phyloP scores from a whole-genome alignment of 1,284 basidiomycete species.

The Cryptococcus sp. region DNA sequence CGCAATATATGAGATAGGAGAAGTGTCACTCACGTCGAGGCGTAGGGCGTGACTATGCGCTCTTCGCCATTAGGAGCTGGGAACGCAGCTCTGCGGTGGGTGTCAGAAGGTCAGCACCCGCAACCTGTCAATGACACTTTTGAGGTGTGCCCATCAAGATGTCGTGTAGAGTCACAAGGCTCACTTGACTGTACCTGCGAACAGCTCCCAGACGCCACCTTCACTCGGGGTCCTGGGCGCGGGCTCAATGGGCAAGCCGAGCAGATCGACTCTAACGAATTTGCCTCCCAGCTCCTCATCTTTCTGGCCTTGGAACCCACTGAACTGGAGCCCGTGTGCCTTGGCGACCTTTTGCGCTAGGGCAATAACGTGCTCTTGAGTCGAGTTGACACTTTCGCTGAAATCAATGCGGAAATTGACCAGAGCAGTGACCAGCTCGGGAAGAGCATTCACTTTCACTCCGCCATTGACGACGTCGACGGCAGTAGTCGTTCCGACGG shows the following conservation, averaged over 20 bases:
- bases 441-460: constrained; percentile 43
- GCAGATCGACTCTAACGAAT: constrained; percentile 38
- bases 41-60: constrained; percentile 44
- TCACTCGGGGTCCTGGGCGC: constrained; percentile 44
- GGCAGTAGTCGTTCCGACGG: constrained; percentile 44
- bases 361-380: constrained; percentile 37
- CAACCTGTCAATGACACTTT: too few species aligned
- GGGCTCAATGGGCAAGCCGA: constrained; percentile 50
- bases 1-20: background rate
- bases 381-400: constrained; percentile 37
- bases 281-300: constrained; percentile 19
- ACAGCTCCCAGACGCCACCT: constrained; percentile 50
- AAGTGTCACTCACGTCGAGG: constrained; percentile 29
- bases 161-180: background rate
- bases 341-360: constrained; percentile 38
- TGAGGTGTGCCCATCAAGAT: too few species aligned
- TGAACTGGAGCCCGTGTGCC: constrained; percentile 32
- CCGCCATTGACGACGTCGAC: constrained; percentile 49
- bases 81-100: constrained; percentile 29
- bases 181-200: constrained; percentile 49
- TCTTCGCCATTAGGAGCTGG: constrained; percentile 39
- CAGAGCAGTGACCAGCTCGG: constrained; percentile 38
- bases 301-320: constrained; percentile 28
- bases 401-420: constrained; percentile 54
- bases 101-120: background rate